Evolutionary conservation across 306 rosid species (phyloP).

Genomic region (Vigna radiata): DNA sequence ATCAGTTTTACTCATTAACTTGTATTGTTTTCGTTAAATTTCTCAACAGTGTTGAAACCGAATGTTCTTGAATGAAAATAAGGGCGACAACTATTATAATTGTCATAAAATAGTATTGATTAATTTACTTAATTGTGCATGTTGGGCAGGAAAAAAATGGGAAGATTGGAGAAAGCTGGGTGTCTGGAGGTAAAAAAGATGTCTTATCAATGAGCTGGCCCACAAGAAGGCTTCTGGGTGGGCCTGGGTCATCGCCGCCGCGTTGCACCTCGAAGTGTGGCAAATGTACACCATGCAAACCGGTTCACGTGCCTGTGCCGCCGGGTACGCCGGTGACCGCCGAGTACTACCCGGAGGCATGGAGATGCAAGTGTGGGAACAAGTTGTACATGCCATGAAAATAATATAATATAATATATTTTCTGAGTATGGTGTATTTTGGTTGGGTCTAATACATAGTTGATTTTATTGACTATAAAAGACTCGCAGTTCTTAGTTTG

Average conservation of each 20-base stretch:
- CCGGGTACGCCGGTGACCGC: constrained; percentile 90
- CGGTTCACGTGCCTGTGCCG: constrained; percentile 89
- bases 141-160: constrained; percentile 30
- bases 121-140: background rate
- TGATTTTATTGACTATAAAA: constrained; percentile 35
- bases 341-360: constrained; percentile 95
- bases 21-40: background rate
- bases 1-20: background rate
- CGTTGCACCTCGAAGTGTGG: constrained; percentile 82
- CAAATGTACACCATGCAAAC: constrained; percentile 77
- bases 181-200: background rate
- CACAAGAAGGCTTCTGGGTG: constrained; percentile 74
- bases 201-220: constrained; percentile 31
- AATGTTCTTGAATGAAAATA: background rate
- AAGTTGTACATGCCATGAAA: constrained; percentile 87
- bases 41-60: no score
- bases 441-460: constrained; percentile 36
- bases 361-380: constrained; percentile 98
- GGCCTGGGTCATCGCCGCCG: constrained; percentile 86
- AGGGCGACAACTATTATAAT: background rate
- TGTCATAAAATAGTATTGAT: no score
- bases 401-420: background rate
- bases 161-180: constrained; percentile 31
- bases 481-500: constrained; percentile 6
- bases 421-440: constrained; percentile 34